Evolutionary conservation across 257 asterid genomes (phyloP), one percentile per base, ranked within the genome.

Genomic region (Lavandula angustifolia): DNA sequence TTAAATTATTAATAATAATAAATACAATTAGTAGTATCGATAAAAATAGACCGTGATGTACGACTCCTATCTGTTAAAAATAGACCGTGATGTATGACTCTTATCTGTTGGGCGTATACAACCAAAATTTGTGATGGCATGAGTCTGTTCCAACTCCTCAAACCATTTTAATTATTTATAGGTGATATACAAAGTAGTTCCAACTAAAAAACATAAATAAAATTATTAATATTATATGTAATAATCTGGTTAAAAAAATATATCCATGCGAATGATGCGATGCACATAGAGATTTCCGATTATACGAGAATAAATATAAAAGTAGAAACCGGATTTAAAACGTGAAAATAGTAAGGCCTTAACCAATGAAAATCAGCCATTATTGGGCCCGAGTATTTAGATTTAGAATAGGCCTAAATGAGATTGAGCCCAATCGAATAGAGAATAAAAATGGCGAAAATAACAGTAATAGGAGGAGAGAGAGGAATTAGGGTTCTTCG

Each of bases 401-500:
- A 1, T 2, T 0, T 40, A 0, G 7, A 7, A 9, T 3, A 9
- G 59, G 37, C 37, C 57, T 35, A 9, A 14, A 22, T 27, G 9
- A 9, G 57, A 9, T 2, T 3, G 16, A 27, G 9, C 7, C 7
- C 42, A 37, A 37, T 40, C 6, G 1, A 12, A 11, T 6, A 42
- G 11, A 42, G 6, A 55, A 7, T 6, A 29, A 46, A 22, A 4
- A 9, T 5, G 8, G 51, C 35, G 27, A 31, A 62, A 33, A 17
- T 4, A n/a, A 33, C 18, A 32, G 52, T 2, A 27, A 31, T 8
- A n/a, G 10, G 62, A 29, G 53, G 32, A 16, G 32, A 9, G 38
- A 4, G 7, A 54, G 32, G 6, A 61, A 61, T 51, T 69, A 69
- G 75, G 75, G 68, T 61, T 52, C 49, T 58, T 48, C 18, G 9